phyloP scores from a whole-genome alignment of 2,329 filamentous ascomycete species.

The Helminthosporium solani region DNA sequence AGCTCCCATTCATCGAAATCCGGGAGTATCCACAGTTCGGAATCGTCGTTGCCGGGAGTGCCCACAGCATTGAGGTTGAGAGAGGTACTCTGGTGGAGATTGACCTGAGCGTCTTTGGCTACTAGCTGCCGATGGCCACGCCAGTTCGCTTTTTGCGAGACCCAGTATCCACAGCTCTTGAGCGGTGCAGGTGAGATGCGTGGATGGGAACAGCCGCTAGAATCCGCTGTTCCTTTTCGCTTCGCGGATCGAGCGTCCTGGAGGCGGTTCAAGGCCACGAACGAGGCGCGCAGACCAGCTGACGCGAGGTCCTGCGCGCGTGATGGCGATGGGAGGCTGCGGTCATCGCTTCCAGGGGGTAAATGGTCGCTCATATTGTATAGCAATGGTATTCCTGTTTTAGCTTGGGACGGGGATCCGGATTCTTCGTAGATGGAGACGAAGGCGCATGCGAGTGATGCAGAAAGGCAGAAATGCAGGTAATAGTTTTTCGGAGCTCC shows the following conservation, averaged over 20 bases:
- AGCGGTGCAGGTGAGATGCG: slow-evolving; percentile 9
- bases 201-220: neutral
- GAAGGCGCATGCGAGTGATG: slow-evolving; percentile 16
- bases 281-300: slow-evolving; percentile 12
- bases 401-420: neutral
- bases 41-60: slow-evolving; percentile 16
- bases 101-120: slow-evolving; percentile 13
- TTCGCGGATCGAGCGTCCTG: slow-evolving; percentile 10
- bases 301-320: slow-evolving; percentile 15
- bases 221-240: slow-evolving; percentile 8
- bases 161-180: slow-evolving; percentile 16
- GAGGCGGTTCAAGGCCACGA: slow-evolving; percentile 7
- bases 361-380: slow-evolving; percentile 15
- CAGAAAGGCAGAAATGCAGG: slow-evolving; percentile 16
- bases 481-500: slow-evolving; percentile 12
- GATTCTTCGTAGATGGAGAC: neutral
- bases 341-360: too few relatives aligned
- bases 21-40: slow-evolving; percentile 35
- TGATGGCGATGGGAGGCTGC: slow-evolving; percentile 10
- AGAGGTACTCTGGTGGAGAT: slow-evolving; percentile 25
- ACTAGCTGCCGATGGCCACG: slow-evolving; percentile 11
- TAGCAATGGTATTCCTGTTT: neutral
- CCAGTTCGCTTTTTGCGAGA: slow-evolving; percentile 11
- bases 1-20: slow-evolving; percentile 35
- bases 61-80: slow-evolving; percentile 19